phyloP scores from a whole-genome alignment of 2,329 filamentous ascomycete species.

The Fusarium nematophilum region DNA sequence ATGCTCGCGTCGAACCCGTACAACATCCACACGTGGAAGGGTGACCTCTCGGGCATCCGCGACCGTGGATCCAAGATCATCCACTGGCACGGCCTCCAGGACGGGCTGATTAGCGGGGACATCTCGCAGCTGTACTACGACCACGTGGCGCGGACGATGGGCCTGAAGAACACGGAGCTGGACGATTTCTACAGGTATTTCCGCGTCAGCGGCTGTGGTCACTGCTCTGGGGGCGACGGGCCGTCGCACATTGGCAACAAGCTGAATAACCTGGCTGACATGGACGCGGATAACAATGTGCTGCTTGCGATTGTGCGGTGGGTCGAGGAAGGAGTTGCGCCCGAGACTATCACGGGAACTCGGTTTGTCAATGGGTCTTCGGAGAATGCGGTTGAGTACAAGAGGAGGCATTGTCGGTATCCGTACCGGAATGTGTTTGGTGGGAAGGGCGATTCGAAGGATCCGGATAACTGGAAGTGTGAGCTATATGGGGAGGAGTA shows the following conservation, averaged over 20 bases:
- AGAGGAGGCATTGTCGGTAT: constrained; percentile 31
- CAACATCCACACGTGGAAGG: constrained; percentile 48
- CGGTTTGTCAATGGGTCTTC: constrained; percentile 35
- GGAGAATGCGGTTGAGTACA: constrained; percentile 23
- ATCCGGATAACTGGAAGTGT: constrained; percentile 26
- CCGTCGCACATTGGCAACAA: constrained; percentile 51
- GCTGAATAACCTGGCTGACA: constrained; percentile 30
- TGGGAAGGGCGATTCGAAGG: constrained; percentile 4
- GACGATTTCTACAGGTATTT: constrained; percentile 66
- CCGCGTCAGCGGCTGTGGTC: constrained; percentile 60
- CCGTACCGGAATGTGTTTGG: constrained; percentile 25
- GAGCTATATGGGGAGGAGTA: background rate
- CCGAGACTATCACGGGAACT: constrained; percentile 53
- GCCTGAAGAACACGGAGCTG: constrained; percentile 44
- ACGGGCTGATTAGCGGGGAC: constrained; percentile 32
- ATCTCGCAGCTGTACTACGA: constrained; percentile 44
- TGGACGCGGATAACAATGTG: constrained; percentile 55
- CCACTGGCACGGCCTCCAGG: constrained; percentile 57
- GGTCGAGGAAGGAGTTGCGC: constrained; percentile 58
- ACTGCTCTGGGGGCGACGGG: constrained; percentile 60
- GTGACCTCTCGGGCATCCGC: constrained; percentile 53
- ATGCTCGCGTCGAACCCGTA: constrained; percentile 35
- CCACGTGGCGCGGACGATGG: constrained; percentile 40
- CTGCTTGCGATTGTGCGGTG: constrained; percentile 61
- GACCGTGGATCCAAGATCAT: constrained; percentile 56